Conservation (phyloP, 1,284 basidiomycete genomes). For the Moesziomyces aphidis region DNA sequence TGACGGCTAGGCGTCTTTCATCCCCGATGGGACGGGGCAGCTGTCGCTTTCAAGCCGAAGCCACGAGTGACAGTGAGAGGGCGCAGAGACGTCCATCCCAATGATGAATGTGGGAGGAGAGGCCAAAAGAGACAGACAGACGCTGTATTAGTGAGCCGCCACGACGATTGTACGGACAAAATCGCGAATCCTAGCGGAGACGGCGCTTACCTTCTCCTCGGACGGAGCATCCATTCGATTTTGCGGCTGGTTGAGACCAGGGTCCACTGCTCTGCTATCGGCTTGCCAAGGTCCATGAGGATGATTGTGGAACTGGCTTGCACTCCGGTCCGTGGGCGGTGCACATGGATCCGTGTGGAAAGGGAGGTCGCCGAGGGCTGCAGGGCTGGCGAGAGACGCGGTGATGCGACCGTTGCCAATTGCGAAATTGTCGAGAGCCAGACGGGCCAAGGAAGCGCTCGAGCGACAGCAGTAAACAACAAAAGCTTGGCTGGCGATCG, state of each 20-base stretch:
- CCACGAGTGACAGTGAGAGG: too few species aligned
- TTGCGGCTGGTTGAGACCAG: too few species aligned
- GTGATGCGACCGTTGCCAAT: slow-evolving; percentile 16
- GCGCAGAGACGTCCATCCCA: too few species aligned
- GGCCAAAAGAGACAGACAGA: too few species aligned
- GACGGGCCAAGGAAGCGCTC: slow-evolving; percentile 24
- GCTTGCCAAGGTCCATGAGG: neutral
- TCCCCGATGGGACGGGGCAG: slow-evolving; percentile 28
- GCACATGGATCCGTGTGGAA: neutral
- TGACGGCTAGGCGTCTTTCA: slow-evolving; percentile 10
- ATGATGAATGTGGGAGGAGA: too few species aligned
- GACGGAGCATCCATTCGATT: too few species aligned
- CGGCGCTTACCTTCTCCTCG: too few species aligned
- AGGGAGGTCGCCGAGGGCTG: neutral
- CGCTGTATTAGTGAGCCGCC: too few species aligned
- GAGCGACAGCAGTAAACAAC: slow-evolving; percentile 30
- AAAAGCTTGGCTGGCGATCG: neutral
- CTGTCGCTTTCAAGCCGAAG: neutral
- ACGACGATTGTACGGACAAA: too few species aligned
- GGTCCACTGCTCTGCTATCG: too few species aligned
- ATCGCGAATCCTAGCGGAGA: too few species aligned
- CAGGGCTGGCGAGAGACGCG: slow-evolving; percentile 1
- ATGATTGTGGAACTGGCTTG: neutral
- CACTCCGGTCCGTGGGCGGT: too few species aligned
- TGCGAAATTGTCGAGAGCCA: slow-evolving; percentile 21